A percentile compares a stretch with the other conserved stretches of the same genome.
phyloP scores from a whole-genome alignment of 805 yeast genomes.

The Candida caryicola region DNA sequence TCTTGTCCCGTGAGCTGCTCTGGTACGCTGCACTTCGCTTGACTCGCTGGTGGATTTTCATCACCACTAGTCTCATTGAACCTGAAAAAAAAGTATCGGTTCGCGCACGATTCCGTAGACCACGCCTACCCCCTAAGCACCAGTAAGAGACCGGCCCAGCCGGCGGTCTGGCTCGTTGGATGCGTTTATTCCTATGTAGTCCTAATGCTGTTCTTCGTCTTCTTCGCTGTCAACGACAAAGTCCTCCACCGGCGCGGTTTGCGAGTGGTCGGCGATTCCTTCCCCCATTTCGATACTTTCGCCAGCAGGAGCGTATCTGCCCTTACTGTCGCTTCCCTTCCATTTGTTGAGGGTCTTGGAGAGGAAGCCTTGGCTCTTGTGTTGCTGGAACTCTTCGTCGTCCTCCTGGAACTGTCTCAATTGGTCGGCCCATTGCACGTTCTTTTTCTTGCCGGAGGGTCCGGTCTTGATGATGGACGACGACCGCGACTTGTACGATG shows the following conservation, averaged over 20 bases:
- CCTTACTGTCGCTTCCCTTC: constrained; percentile 24
- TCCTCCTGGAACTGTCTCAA: constrained; percentile 33
- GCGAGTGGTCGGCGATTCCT: constrained; percentile 20
- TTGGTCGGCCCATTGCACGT: constrained; percentile 49
- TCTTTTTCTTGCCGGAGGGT: constrained; percentile 36
- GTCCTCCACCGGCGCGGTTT: constrained; percentile 20
- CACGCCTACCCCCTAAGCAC: too few relatives aligned
- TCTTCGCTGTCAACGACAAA: constrained; percentile 52
- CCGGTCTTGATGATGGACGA: constrained; percentile 40
- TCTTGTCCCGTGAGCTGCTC: too few relatives aligned
- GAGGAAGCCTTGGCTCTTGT: constrained; percentile 34
- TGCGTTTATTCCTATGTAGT: neutral
- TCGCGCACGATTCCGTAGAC: too few relatives aligned
- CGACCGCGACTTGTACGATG: constrained; percentile 37
- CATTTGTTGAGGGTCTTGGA: constrained; percentile 33
- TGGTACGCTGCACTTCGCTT: too few relatives aligned
- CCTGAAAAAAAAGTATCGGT: too few relatives aligned
- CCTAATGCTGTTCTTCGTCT: constrained; percentile 39
- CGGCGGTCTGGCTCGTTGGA: neutral
- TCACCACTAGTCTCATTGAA: too few relatives aligned
- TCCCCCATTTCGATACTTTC: constrained; percentile 35
- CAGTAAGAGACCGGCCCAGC: too few relatives aligned
- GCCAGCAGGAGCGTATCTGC: constrained; percentile 25
- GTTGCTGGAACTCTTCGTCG: constrained; percentile 18
- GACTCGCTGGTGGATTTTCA: too few relatives aligned